A percentile compares a stretch with the other conserved stretches of the same genome.
Conservation (phyloP, 1,284 basidiomycete species). For the Moniliophthora roreri region DNA sequence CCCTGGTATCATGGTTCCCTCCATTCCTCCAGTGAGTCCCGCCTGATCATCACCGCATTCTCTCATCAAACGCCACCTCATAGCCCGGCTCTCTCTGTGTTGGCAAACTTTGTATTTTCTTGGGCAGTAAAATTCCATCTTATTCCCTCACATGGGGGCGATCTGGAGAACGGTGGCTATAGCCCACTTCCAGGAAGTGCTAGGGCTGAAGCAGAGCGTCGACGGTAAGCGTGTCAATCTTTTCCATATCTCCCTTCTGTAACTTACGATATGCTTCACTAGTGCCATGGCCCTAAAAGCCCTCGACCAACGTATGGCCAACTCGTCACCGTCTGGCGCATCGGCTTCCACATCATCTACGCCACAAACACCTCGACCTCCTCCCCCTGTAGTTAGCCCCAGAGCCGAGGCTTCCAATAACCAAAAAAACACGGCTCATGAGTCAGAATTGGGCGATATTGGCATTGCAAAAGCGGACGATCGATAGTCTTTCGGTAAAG, state of each 20-base stretch:
- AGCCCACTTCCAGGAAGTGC: conserved; percentile 80
- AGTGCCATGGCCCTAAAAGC: conserved; percentile 94
- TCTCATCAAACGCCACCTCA: conserved; percentile 8
- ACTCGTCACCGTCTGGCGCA: conserved; percentile 43
- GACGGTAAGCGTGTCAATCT: conserved; percentile 56
- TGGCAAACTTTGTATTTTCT: conserved; percentile 70
- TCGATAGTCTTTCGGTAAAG: background rate
- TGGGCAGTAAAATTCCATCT: conserved; percentile 77
- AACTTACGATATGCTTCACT: background rate
- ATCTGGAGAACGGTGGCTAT: conserved; percentile 76
- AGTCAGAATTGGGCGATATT: conserved; percentile 12
- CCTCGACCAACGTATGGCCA: conserved; percentile 88
- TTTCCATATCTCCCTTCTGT: background rate
- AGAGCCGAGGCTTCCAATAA: conserved; percentile 25
- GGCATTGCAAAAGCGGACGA: conserved; percentile 7
- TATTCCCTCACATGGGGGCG: conserved; percentile 65
- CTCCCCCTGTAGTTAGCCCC: conserved; percentile 34
- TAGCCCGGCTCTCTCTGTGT: conserved; percentile 65
- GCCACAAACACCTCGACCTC: conserved; percentile 33
- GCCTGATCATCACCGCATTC: background rate
- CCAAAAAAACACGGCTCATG: conserved; percentile 26
- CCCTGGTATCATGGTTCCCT: conserved; percentile 97
- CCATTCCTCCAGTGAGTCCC: conserved; percentile 79
- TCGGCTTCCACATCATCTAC: conserved; percentile 37
- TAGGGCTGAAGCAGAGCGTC: conserved; percentile 90